A percentile compares a stretch with the other conserved stretches of the same genome.
Conservation (phyloP, 176 grass and related monocot genomes). For the Rhynchospora pubera region DNA sequence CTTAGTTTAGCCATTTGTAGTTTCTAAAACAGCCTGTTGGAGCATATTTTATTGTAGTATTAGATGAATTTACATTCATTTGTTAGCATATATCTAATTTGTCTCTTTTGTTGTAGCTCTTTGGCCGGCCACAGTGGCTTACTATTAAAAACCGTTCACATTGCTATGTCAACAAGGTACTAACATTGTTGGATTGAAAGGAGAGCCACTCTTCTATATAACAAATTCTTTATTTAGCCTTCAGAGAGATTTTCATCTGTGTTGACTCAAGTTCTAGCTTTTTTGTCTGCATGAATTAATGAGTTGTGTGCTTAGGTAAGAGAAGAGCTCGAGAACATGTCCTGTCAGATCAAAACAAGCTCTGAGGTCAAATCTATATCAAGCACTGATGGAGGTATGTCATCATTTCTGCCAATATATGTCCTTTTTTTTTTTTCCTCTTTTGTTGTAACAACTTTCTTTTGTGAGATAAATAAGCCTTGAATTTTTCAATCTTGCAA, state of each 20-base stretch:
- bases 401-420: neutral
- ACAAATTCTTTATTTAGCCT: neutral
- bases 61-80: neutral
- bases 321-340: conserved; percentile 60
- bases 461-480: too few species aligned
- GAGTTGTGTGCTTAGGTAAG: conserved; percentile 34
- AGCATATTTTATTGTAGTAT: neutral
- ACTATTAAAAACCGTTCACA: conserved; percentile 75
- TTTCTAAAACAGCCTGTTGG: neutral
- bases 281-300: conserved; percentile 8
- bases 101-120: conserved; percentile 45
- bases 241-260: neutral
- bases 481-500: neutral
- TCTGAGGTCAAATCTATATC: conserved; percentile 50
- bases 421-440: neutral
- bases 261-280: neutral
- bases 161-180: conserved; percentile 64
- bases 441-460: neutral
- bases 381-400: conserved; percentile 41
- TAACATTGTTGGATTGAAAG: neutral
- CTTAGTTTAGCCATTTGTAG: neutral
- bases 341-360: conserved; percentile 58
- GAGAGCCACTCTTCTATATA: neutral
- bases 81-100: neutral
- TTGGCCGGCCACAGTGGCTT: conserved; percentile 83